phyloP scores from a whole-genome alignment of 176 grass and related monocot genomes.

The Bromus sterilis region DNA sequence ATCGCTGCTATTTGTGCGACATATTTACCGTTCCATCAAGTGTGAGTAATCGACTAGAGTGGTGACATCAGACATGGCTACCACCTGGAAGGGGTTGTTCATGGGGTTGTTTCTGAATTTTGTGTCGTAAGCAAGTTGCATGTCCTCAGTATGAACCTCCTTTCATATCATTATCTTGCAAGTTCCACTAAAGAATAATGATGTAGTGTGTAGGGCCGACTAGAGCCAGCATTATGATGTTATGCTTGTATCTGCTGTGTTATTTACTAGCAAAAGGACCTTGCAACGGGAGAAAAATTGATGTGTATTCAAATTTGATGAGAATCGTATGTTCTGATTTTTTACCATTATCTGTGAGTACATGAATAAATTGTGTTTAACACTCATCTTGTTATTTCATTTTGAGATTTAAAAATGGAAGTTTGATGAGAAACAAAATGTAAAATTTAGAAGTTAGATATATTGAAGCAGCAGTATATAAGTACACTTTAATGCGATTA shows the following conservation, averaged over 20 bases:
- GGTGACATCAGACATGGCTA: background rate
- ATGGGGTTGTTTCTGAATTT: background rate
- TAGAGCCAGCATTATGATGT: conserved; percentile 2
- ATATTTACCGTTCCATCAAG: conserved; percentile 91
- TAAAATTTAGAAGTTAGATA: no score
- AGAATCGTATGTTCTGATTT: no score
- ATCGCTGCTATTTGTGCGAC: conserved; percentile 71
- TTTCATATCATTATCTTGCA: background rate
- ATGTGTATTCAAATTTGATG: no score
- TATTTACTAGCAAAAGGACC: no score
- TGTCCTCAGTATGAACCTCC: background rate
- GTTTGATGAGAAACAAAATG: no score
- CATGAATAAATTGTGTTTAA: no score
- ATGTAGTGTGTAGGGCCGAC: background rate
- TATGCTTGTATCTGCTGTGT: background rate
- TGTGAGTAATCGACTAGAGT: conserved; percentile 47
- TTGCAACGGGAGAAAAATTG: no score
- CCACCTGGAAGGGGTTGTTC: background rate
- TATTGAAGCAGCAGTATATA: no score
- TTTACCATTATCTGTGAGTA: no score
- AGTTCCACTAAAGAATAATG: background rate
- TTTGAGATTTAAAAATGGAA: no score
- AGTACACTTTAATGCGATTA: no score
- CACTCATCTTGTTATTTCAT: no score
- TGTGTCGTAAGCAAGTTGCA: background rate